A percentile compares a stretch with the other conserved stretches of the same genome.
phyloP scores from a whole-genome alignment of 345 rosid genomes.

The Brassica nigra region DNA sequence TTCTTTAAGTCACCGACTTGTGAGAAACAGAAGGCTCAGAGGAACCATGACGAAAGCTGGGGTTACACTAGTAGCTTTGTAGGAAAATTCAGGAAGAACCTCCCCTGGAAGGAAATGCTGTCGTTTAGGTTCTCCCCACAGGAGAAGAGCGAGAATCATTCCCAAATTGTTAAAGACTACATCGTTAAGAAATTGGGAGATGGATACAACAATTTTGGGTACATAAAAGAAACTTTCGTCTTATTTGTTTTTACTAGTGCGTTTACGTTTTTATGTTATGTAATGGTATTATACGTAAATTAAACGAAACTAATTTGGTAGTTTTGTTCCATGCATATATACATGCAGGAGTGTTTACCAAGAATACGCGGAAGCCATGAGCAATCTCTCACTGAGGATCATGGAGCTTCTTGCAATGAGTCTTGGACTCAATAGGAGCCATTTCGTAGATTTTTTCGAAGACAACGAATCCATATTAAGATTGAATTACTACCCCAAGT shows the following conservation, averaged over 20 bases:
- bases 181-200: not conserved
- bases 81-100: not conserved
- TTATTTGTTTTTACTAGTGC: not conserved
- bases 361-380: slow-evolving; percentile 9
- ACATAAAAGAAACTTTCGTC: not conserved
- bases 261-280: not conserved
- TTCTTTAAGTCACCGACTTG: not conserved
- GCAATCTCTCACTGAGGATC: slow-evolving; percentile 10
- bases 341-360: slow-evolving; percentile 3
- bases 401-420: slow-evolving; percentile 18
- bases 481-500: slow-evolving; percentile 13
- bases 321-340: not conserved
- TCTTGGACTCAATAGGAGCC: not conserved
- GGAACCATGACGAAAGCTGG: not conserved
- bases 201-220: not conserved
- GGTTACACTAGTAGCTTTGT: slow-evolving; percentile 16
- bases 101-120: slow-evolving; percentile 15
- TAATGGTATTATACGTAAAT: not conserved
- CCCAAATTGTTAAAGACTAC: slow-evolving; percentile 10
- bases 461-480: slow-evolving; percentile 2
- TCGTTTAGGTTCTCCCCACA: not conserved
- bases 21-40: slow-evolving; percentile 19
- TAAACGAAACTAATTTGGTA: not conserved
- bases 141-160: not conserved
- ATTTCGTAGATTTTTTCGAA: slow-evolving; percentile 13